Conservation (phyloP, 371 early-diverging fungal species). For the Lichtheimia corymbifera region DNA sequence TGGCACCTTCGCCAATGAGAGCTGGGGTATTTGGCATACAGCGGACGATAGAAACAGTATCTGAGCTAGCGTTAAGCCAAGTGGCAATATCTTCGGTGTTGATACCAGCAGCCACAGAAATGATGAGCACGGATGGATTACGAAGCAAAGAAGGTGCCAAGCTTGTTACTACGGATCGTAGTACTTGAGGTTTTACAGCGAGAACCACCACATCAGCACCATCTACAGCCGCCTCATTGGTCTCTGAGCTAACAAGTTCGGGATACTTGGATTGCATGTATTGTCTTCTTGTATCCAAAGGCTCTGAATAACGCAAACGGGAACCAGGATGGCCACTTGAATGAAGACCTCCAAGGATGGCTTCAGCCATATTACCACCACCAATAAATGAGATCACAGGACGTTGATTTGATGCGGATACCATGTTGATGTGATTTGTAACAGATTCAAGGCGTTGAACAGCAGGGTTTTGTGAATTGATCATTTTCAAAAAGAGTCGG, state of each 20-base stretch:
- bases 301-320: slow-evolving; percentile 81
- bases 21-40: slow-evolving; percentile 97
- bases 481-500: too few species aligned
- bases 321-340: slow-evolving; percentile 71
- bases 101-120: slow-evolving; percentile 92
- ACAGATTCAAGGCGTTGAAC: too few species aligned
- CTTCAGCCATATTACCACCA: slow-evolving; percentile 95
- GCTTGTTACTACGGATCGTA: slow-evolving; percentile 68
- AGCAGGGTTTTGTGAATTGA: too few species aligned
- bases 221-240: slow-evolving; percentile 42
- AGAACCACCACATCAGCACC: slow-evolving; percentile 78
- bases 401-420: slow-evolving; percentile 2
- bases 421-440: neutral
- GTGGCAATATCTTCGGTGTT: slow-evolving; percentile 65
- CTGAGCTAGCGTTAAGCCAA: slow-evolving; percentile 59
- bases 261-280: slow-evolving; percentile 69
- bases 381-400: slow-evolving; percentile 75
- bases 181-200: slow-evolving; percentile 90
- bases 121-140: slow-evolving; percentile 49
- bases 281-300: slow-evolving; percentile 61
- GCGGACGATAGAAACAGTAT: slow-evolving; percentile 58
- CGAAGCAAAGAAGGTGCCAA: slow-evolving; percentile 17
- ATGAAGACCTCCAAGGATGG: slow-evolving; percentile 85
- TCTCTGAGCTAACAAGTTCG: slow-evolving; percentile 31
- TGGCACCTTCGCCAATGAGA: slow-evolving; percentile 84